Percentiles rank a stretch among this genome's conserved stretches.
Conservation (phyloP, 192 early-diverging fungal genomes). For the Chytriomyces sp. region DNA sequence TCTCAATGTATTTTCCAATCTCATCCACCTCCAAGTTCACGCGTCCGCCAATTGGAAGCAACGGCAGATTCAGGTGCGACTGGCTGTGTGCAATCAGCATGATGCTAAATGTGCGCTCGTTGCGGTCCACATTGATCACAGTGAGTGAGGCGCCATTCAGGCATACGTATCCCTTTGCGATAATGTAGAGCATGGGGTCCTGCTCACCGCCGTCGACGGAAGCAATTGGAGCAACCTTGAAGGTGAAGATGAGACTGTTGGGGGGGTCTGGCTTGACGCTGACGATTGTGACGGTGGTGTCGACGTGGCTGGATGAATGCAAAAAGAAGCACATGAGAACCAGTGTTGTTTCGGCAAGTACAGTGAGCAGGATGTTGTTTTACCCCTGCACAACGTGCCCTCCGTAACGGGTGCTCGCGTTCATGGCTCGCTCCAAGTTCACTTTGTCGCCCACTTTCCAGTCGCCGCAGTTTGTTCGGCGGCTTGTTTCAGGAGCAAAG, state of each 20-base stretch:
- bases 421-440: slow-evolving; percentile 95
- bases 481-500: slow-evolving; percentile 89
- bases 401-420: slow-evolving; percentile 82
- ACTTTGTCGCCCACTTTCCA: slow-evolving; percentile 77
- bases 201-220: slow-evolving; percentile 8
- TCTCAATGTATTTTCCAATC: slow-evolving; percentile 95
- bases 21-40: slow-evolving; percentile 98
- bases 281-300: slow-evolving; percentile 79
- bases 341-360: neutral
- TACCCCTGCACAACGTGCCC: slow-evolving; percentile 84
- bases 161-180: slow-evolving; percentile 94
- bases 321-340: neutral
- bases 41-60: slow-evolving; percentile 68
- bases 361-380: neutral
- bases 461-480: slow-evolving; percentile 90
- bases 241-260: slow-evolving; percentile 81
- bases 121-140: slow-evolving; percentile 84
- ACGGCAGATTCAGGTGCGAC: slow-evolving; percentile 77
- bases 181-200: slow-evolving; percentile 79
- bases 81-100: slow-evolving; percentile 98
- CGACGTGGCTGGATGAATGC: slow-evolving; percentile 76
- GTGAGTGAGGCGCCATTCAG: slow-evolving; percentile 96
- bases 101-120: slow-evolving; percentile 77
- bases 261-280: slow-evolving; percentile 79
- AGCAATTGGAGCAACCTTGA: slow-evolving; percentile 56